Percentiles rank a stretch among this genome's conserved stretches.
phyloP scores from a whole-genome alignment of 1,284 basidiomycete genomes.

The Inonotus obliquus region DNA sequence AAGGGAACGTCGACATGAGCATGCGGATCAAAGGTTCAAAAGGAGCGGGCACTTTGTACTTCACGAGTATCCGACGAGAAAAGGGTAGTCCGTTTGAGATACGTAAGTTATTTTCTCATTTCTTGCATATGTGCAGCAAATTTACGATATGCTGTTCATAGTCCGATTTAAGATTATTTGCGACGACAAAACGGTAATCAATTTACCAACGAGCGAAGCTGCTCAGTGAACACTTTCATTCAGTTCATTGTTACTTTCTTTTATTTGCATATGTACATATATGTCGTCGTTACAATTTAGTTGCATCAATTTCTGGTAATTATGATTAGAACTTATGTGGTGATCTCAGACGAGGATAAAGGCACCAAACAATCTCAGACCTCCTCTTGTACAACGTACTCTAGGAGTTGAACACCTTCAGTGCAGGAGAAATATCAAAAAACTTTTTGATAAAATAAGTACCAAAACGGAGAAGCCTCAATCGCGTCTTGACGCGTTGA shows the following conservation, averaged over 20 bases:
- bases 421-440: too few species aligned
- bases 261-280: neutral
- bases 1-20: slow-evolving; percentile 72
- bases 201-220: slow-evolving; percentile 10
- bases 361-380: too few species aligned
- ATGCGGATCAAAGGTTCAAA: slow-evolving; percentile 69
- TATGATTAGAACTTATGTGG: too few species aligned
- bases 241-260: neutral
- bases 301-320: neutral
- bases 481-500: too few species aligned
- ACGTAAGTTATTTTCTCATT: slow-evolving; percentile 39
- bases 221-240: slow-evolving; percentile 1
- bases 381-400: too few species aligned
- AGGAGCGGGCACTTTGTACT: slow-evolving; percentile 73
- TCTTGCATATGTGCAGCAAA: neutral
- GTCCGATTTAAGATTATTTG: slow-evolving; percentile 19
- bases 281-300: neutral
- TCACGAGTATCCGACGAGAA: slow-evolving; percentile 73
- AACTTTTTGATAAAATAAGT: too few species aligned
- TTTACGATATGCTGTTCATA: neutral
- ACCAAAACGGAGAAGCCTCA: too few species aligned
- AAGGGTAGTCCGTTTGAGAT: slow-evolving; percentile 69
- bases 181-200: slow-evolving; percentile 15
- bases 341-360: too few species aligned
- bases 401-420: too few species aligned